Percentiles rank a stretch among this genome's conserved stretches.
Conservation (phyloP, 805 yeast genomes). For the Kockiozyma suomiensis region DNA sequence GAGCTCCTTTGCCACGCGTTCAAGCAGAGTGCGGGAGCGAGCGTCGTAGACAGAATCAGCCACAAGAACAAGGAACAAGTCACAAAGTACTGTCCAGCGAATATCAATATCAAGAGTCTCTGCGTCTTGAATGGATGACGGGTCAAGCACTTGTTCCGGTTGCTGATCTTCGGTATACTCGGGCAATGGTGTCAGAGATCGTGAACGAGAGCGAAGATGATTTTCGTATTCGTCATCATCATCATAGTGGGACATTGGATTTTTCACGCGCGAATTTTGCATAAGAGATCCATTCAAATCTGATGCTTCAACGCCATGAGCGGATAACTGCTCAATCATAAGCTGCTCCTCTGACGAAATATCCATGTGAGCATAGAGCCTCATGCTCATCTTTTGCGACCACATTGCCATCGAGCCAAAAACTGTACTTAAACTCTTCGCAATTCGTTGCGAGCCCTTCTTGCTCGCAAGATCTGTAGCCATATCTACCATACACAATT, state of each 20-base stretch:
- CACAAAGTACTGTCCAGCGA: conserved; percentile 93
- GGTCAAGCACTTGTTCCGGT: conserved; percentile 10
- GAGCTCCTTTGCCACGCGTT: conserved; percentile 65
- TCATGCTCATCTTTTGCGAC: conserved; percentile 71
- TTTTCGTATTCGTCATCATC: not conserved
- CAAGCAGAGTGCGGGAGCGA: conserved; percentile 78
- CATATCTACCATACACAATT: conserved; percentile 74
- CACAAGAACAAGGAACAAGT: conserved; percentile 74
- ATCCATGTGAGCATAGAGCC: conserved; percentile 80
- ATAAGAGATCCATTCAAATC: conserved; percentile 71
- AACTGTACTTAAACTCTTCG: conserved; percentile 62
- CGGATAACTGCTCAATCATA: conserved; percentile 84
- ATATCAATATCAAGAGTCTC: conserved; percentile 63
- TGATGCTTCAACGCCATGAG: conserved; percentile 74
- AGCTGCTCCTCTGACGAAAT: conserved; percentile 70
- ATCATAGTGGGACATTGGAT: conserved; percentile 47
- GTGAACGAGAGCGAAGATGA: not conserved
- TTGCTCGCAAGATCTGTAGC: conserved; percentile 74
- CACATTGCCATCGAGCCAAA: conserved; percentile 83
- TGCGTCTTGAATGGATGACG: conserved; percentile 32
- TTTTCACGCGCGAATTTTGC: conserved; percentile 53
- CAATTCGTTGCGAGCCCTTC: conserved; percentile 53
- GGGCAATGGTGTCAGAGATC: conserved; percentile 17
- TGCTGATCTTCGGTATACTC: conserved; percentile 18
- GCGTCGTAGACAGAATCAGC: conserved; percentile 88